phyloP scores from a whole-genome alignment of 169 alveolate species.

The Eimeria tenella region DNA sequence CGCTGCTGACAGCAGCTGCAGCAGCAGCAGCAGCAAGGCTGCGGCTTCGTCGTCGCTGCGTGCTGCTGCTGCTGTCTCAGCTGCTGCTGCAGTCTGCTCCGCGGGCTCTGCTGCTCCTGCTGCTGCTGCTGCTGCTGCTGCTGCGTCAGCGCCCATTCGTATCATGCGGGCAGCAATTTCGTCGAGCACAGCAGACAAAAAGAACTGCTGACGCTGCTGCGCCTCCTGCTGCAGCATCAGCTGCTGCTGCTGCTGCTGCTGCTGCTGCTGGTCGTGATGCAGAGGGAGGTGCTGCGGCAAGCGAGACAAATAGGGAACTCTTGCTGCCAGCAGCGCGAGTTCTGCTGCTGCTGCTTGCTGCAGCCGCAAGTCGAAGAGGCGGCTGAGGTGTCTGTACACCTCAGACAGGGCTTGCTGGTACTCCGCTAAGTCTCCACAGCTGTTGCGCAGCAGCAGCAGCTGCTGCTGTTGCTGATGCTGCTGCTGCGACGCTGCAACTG shows the following conservation, averaged over 20 bases:
- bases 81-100: background rate
- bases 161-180: background rate
- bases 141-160: background rate
- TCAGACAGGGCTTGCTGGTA: background rate
- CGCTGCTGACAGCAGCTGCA: background rate
- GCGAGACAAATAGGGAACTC: background rate
- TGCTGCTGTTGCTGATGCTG: slow-evolving; percentile 23
- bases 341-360: background rate
- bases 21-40: background rate
- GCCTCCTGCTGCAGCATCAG: background rate
- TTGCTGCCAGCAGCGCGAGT: background rate
- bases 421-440: background rate
- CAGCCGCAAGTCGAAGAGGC: background rate
- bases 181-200: background rate
- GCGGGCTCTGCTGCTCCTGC: background rate
- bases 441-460: background rate
- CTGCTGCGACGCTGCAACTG: background rate
- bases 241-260: slow-evolving; percentile 20
- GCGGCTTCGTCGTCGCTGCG: background rate
- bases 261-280: background rate
- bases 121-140: slow-evolving; percentile 12
- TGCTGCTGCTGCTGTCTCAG: background rate
- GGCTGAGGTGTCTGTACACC: slow-evolving; percentile 8
- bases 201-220: slow-evolving; percentile 28
- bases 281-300: slow-evolving; percentile 9